phyloP scores from a whole-genome alignment of 2,329 filamentous ascomycete species.

The Ophiostoma ips region DNA sequence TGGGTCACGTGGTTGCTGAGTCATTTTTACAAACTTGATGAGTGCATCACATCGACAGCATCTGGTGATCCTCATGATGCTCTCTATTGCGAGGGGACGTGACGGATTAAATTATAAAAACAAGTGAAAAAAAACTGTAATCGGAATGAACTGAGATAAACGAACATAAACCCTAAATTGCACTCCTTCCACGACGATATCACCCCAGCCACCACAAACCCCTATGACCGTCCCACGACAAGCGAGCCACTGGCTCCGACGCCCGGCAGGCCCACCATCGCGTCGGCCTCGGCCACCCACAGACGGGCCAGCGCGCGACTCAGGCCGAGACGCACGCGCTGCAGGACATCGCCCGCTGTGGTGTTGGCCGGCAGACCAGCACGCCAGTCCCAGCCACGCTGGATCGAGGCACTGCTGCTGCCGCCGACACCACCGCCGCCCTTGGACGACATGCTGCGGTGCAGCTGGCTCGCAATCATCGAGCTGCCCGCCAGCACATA shows the following conservation, averaged over 20 bases:
- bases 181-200: too few species aligned
- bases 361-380: slow-evolving; percentile 40
- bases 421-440: slow-evolving; percentile 30
- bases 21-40: too few species aligned
- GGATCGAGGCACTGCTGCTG: slow-evolving; percentile 20
- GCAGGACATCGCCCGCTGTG: slow-evolving; percentile 56
- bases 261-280: slow-evolving; percentile 6
- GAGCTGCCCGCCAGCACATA: slow-evolving; percentile 63
- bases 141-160: too few species aligned
- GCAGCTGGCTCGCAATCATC: slow-evolving; percentile 50
- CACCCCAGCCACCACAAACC: too few species aligned
- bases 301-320: slow-evolving; percentile 58
- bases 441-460: slow-evolving; percentile 44
- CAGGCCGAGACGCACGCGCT: slow-evolving; percentile 56
- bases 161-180: too few species aligned
- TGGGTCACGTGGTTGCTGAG: too few species aligned
- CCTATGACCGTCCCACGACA: slow-evolving; percentile 6
- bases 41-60: too few species aligned
- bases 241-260: not conserved
- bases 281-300: slow-evolving; percentile 54
- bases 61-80: too few species aligned
- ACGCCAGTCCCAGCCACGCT: slow-evolving; percentile 43
- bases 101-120: too few species aligned
- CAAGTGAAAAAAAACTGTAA: too few species aligned
- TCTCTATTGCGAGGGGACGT: too few species aligned